Evolutionary conservation across 345 rosid genomes (phyloP), one percentile per base, ranked within the genome.

Genomic region (Alliaria petiolata): DNA sequence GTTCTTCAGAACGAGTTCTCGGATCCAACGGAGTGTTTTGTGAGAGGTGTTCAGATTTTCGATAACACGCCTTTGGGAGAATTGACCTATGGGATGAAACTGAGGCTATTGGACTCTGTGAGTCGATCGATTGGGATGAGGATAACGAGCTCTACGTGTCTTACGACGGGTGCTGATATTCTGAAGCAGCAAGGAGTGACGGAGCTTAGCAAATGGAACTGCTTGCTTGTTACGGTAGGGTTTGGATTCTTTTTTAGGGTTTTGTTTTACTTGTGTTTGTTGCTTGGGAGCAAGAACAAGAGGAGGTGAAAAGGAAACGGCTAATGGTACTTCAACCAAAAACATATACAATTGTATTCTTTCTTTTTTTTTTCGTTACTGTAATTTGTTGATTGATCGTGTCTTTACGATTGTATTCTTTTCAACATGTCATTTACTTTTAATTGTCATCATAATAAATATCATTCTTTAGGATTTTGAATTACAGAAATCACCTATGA

Each of bases 201-300:
- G 1, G 81, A 89, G 35, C 52, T 93, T 34, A 78, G 72, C 69
- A 90, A 87, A 64, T 90, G 98, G 98, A 59, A 68, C 36, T 93
- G 97, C 78, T 69, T 93, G 71, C 85, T 89, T 85, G 67, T 93
- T n/a, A 85, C 89, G 26, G 75, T 93, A 50, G 96, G 86, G 4
- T 90, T 89, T 83, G 97, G 98, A 0, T 89, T 90, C 80, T 78
- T 90, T 34, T 90, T 90, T 59, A 89, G 97, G 81, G 14, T 79
- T 65, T 72, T 90, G 64, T 93, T 93, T 66, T 90, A 90, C 79
- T 80, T 90, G 7, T 55, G 83, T n/a, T 80, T 93, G 81, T 62
- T 87, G 78, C 14, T 87, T 25, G 97, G 97, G 5, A 87, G 98
- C 81, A 93, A 89, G 86, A 90, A 90, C 81, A 89, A 86, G 83